Evolutionary conservation across 164 flowering plant genomes (phyloP).

Genomic region (Cinnamomum chago): DNA sequence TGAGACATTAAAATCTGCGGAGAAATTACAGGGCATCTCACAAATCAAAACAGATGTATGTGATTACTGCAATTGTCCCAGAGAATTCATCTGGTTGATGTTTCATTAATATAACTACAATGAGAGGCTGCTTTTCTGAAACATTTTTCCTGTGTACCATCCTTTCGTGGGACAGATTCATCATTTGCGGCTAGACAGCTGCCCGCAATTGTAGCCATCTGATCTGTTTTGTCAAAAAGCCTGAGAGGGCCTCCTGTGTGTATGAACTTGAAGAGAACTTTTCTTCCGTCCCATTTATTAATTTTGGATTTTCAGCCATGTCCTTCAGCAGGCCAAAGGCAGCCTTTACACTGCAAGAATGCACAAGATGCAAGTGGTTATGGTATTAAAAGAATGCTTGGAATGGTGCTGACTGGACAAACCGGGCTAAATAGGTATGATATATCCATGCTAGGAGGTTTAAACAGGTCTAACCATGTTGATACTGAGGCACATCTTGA

Average conservation of each 20-base stretch:
- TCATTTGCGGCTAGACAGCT: constrained; percentile 52
- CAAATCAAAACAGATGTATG: too few species aligned
- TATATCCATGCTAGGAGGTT: not conserved
- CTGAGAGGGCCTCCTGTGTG: constrained; percentile 97
- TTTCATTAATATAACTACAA: not conserved
- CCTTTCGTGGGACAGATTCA: constrained; percentile 57
- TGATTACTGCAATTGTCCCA: too few species aligned
- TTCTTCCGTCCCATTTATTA: constrained; percentile 75
- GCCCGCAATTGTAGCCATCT: constrained; percentile 47
- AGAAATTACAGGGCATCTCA: too few species aligned
- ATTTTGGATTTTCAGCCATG: constrained; percentile 62
- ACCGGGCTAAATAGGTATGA: not conserved
- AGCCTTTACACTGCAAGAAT: constrained; percentile 73
- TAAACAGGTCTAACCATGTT: not conserved
- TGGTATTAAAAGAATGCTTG: too few species aligned
- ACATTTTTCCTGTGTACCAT: constrained; percentile 81
- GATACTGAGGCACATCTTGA: not conserved
- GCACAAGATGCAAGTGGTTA: not conserved
- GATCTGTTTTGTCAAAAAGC: constrained; percentile 73
- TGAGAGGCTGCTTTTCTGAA: constrained; percentile 19
- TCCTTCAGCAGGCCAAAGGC: constrained; percentile 76
- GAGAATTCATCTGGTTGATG: not conserved
- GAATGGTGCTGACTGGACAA: too few species aligned
- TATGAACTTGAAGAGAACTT: constrained; percentile 52
- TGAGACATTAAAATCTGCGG: too few species aligned